Conservation (phyloP, 1,284 basidiomycete genomes). For the Cystobasidiaceae sp. region DNA sequence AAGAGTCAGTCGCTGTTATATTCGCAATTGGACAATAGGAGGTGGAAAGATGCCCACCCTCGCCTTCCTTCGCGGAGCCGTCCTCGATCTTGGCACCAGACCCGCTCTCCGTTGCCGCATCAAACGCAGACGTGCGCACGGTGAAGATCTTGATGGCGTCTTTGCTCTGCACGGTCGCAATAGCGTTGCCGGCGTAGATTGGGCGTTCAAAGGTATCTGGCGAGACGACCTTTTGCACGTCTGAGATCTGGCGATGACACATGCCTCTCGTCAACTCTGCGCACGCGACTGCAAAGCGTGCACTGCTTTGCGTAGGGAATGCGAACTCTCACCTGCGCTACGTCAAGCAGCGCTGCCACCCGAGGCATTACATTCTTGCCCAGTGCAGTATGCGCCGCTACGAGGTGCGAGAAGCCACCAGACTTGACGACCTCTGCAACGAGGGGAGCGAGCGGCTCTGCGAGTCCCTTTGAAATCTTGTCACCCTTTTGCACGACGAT, state of each 20-base stretch:
- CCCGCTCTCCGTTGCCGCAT: slow-evolving; percentile 55
- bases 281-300: neutral
- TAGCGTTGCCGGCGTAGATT: slow-evolving; percentile 98
- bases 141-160: slow-evolving; percentile 89
- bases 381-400: slow-evolving; percentile 70
- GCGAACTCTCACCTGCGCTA: slow-evolving; percentile 48
- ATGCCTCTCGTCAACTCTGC: too few relatives aligned
- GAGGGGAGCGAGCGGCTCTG: slow-evolving; percentile 53
- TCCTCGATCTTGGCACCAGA: slow-evolving; percentile 58
- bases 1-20: too few relatives aligned
- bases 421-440: slow-evolving; percentile 52
- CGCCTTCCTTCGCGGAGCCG: slow-evolving; percentile 8
- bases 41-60: neutral
- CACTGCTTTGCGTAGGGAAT: neutral
- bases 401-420: slow-evolving; percentile 70
- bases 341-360: slow-evolving; percentile 76
- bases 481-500: slow-evolving; percentile 50
- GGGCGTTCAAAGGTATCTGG: slow-evolving; percentile 81
- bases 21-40: too few relatives aligned
- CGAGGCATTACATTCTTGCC: slow-evolving; percentile 76
- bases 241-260: slow-evolving; percentile 79
- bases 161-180: slow-evolving; percentile 76
- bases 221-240: slow-evolving; percentile 79
- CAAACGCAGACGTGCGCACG: slow-evolving; percentile 89
- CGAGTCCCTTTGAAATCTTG: slow-evolving; percentile 48